These are phyloP conservation scores for Globisporangium abappressorium DNA, from an alignment of 352 stramenopile genomes.

Conservation along the genomic window DNA sequence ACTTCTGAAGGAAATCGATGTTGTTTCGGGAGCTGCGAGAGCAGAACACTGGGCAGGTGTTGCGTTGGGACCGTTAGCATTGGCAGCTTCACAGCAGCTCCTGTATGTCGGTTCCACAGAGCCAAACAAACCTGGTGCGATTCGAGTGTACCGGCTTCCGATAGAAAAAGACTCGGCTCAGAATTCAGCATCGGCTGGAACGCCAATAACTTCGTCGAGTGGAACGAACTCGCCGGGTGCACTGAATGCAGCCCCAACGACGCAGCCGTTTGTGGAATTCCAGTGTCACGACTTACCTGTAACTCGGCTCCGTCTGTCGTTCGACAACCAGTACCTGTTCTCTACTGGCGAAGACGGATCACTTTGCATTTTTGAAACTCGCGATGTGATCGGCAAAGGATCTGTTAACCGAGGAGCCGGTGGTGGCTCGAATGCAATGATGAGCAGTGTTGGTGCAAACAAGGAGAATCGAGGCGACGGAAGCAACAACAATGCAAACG, in stretches of 20 bases:
- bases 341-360: constrained; percentile 91
- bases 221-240: constrained; percentile 20
- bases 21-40: constrained; percentile 50
- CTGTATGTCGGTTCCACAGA: constrained; percentile 89
- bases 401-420: constrained; percentile 27
- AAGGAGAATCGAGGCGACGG: constrained; percentile 25
- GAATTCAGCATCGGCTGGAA: constrained; percentile 11
- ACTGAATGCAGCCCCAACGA: constrained; percentile 9
- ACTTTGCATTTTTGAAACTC: constrained; percentile 89
- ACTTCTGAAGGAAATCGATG: constrained; percentile 88
- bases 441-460: constrained; percentile 24
- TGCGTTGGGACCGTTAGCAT: constrained; percentile 69
- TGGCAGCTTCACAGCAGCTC: constrained; percentile 86
- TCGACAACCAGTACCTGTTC: constrained; percentile 92
- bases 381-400: constrained; percentile 52
- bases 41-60: constrained; percentile 58
- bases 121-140: constrained; percentile 51
- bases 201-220: constrained; percentile 12
- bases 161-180: constrained; percentile 50
- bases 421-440: constrained; percentile 26
- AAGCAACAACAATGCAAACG: constrained; percentile 31
- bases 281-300: constrained; percentile 81
- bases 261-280: constrained; percentile 54
- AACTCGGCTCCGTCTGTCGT: constrained; percentile 68
- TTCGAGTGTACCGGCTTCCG: constrained; percentile 72